Evolutionary conservation across 441 rosid genomes (phyloP), one percentile per base, ranked within the genome.

Genomic region (Omphalea diandra): DNA sequence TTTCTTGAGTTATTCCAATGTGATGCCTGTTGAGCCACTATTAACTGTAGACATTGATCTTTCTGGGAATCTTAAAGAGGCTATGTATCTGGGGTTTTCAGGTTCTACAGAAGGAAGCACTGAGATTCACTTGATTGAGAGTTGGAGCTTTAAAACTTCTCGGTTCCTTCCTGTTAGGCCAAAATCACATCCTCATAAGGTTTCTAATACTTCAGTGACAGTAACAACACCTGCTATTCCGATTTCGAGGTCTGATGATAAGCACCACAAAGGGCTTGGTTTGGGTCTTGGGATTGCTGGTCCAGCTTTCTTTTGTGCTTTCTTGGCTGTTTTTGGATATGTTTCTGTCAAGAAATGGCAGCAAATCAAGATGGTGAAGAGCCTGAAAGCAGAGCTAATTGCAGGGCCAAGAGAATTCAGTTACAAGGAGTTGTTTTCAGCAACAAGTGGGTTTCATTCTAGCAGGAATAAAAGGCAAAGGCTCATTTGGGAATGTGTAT

Each of bases 21-120:
- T 65, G 61, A 94, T 83, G 83, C 96, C 97, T 2, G 60, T 65
- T 63, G 77, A 72, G 40, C 90, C 98, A 8, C 50, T 90, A 4
- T 70, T 90, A 31, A 68, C 79, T 7, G 90, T 86, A 9, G 70
- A 80, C 27, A 54, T 89, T 35, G 96, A 92, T 70, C 91, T 92
- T 58, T 87, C 96, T n/a, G 83, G 63, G 41, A 77, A 78, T 67
- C 86, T 90, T 38, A 81, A 80, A 44, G 88, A 83, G 53, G 71
- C 65, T 44, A 84, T 85, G 89, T 89, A 81, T 46, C 89, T 83
- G 36, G 99, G 99, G 4, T 92, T 94, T 74, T 87, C 99, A 0
- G 99, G 88, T 38, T 89, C 99, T 40, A 92, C 94, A 1, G 98
- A 94, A 78, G 96, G 98, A 49, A 92, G 96, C 70, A 92, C 99